phyloP scores from a whole-genome alignment of 2,329 filamentous ascomycete genomes.

The Metarhizium guizhouense region DNA sequence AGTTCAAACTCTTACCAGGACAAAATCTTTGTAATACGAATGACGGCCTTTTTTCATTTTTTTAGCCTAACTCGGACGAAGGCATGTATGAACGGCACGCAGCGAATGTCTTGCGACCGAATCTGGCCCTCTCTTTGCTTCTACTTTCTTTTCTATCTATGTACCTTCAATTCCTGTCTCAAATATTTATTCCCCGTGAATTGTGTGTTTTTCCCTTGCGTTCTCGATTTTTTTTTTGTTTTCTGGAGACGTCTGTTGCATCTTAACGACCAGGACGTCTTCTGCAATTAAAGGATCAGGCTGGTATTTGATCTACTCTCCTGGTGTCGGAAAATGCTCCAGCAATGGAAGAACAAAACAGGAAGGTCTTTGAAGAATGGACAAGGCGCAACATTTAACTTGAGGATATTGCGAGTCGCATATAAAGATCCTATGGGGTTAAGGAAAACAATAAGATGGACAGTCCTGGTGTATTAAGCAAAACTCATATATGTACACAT shows the following conservation, averaged over 20 bases:
- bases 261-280: not conserved
- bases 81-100: not conserved
- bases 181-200: not conserved
- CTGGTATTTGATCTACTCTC: conserved; percentile 23
- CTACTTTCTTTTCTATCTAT: not conserved
- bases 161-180: conserved; percentile 6
- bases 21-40: conserved; percentile 5
- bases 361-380: conserved; percentile 5
- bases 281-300: conserved; percentile 8
- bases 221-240: conserved; percentile 7
- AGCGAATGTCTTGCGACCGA: not conserved
- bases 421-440: conserved; percentile 2
- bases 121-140: not conserved
- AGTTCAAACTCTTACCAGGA: not conserved
- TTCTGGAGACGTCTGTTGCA: not conserved
- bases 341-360: not conserved
- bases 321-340: conserved; percentile 9
- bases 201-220: conserved; percentile 5
- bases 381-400: conserved; percentile 7
- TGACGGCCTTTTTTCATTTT: conserved; percentile 4
- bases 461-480: conserved; percentile 1
- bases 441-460: not conserved
- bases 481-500: not conserved
- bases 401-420: conserved; percentile 6
- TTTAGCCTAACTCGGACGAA: not conserved